Evolutionary conservation across 805 yeast species (phyloP).

Genomic region (Kluyveromyces starmeri): DNA sequence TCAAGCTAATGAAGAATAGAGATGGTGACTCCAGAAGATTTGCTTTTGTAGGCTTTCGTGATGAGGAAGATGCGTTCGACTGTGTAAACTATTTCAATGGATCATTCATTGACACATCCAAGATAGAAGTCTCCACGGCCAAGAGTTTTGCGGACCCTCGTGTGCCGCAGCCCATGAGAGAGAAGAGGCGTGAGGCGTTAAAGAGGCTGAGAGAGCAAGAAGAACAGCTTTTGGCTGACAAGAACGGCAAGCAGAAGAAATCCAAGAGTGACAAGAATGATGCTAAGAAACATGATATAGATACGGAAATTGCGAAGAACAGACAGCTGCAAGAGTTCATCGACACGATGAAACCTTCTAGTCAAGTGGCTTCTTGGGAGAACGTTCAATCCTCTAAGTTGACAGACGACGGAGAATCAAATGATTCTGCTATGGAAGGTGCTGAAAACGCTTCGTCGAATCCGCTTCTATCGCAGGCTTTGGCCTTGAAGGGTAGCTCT

Average conservation of each 20-base stretch:
- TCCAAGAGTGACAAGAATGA: constrained; percentile 29
- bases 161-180: constrained; percentile 59
- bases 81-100: constrained; percentile 71
- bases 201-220: constrained; percentile 40
- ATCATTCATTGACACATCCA: constrained; percentile 76
- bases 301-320: constrained; percentile 53
- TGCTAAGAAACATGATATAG: constrained; percentile 32
- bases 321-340: constrained; percentile 71
- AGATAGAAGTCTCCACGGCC: constrained; percentile 71
- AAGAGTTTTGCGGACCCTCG: constrained; percentile 77
- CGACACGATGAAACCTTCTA: constrained; percentile 71
- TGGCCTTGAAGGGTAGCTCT: constrained; percentile 29
- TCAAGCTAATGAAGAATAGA: constrained; percentile 68
- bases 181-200: constrained; percentile 42
- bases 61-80: constrained; percentile 61
- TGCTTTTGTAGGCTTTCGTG: constrained; percentile 83
- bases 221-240: constrained; percentile 37
- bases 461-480: constrained; percentile 33
- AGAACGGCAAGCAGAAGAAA: constrained; percentile 32
- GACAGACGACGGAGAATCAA: constrained; percentile 24
- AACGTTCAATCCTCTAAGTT: constrained; percentile 4
- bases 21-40: constrained; percentile 86
- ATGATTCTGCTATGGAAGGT: constrained; percentile 27
- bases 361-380: constrained; percentile 70
- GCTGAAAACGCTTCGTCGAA: constrained; percentile 16